Evolutionary conservation across 352 stramenopile species (phyloP), one percentile per base, ranked within the genome.

Genomic region (Phytophthora cryptogea): DNA sequence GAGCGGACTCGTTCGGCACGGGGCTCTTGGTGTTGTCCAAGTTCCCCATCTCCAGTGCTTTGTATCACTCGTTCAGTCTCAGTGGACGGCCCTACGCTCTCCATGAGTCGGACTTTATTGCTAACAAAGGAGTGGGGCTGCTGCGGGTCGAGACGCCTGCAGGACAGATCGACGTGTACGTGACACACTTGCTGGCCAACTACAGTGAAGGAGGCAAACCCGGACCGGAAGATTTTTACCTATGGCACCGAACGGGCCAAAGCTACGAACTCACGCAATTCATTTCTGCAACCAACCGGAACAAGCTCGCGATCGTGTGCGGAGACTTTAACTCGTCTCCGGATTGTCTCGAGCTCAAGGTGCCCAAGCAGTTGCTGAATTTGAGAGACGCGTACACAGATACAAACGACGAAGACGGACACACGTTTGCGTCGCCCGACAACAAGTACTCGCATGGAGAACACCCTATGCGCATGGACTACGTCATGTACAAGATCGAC

Each of bases 381-480:
- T 50, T 93, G 30, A 66, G 82, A 56, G 84, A 93, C 48, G 82
- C 84, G 1, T 93, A 86, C 59, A 83, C 72, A 1, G 84, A 93
- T 59, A 85, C 72, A 45, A 88, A 90, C 49, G 77, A 61, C 16
- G 63, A 78, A 51, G 68, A 86, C 41, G 84, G 84, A 5, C 54
- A 87, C 42, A 91, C 84, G 39, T 93, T 93, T 45, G 84, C 80
- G 4, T 85, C 81, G 1, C 76, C 76, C 14, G 84, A 93, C 56
- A 93, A 93, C 71, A 87, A 89, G 53, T 93, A 83, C 56, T 91
- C 81, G 44, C 74, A 89, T 53, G 81, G 84, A 1, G 84, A 93
- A 9, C 76, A 90, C 60, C 84, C 84, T 2, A 93, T 93, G 84
- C 78, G 84, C 17, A 93, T 93, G 84, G 84, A 93, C 54, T 93